phyloP scores from a whole-genome alignment of 2,329 filamentous ascomycete genomes.

The Claviceps fusiformis region DNA sequence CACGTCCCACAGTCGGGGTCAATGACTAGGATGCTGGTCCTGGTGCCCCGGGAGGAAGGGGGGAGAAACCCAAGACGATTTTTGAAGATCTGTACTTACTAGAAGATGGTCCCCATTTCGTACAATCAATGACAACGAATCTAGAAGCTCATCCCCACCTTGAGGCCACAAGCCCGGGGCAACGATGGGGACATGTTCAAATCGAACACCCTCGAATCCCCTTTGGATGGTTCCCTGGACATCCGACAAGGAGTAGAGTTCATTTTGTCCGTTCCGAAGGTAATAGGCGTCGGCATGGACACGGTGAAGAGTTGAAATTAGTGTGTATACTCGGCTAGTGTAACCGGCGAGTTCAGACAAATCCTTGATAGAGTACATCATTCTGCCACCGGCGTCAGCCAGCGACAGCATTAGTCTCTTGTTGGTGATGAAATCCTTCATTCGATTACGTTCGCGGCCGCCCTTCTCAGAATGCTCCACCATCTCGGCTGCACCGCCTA shows the following conservation, averaged over 20 bases:
- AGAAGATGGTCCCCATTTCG: slow-evolving; percentile 84
- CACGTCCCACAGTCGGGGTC: not conserved
- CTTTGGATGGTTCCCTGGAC: slow-evolving; percentile 88
- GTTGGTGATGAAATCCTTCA: slow-evolving; percentile 99
- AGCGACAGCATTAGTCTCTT: slow-evolving; percentile 96
- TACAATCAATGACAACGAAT: slow-evolving; percentile 78
- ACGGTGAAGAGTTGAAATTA: slow-evolving; percentile 87
- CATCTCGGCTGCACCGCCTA: slow-evolving; percentile 60
- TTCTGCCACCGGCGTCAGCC: slow-evolving; percentile 86
- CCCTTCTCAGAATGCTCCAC: slow-evolving; percentile 34
- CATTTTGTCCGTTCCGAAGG: slow-evolving; percentile 49
- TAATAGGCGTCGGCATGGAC: slow-evolving; percentile 86
- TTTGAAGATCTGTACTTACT: slow-evolving; percentile 21
- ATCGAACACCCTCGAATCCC: slow-evolving; percentile 84
- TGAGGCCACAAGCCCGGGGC: slow-evolving; percentile 79
- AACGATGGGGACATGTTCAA: slow-evolving; percentile 87
- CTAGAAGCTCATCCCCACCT: slow-evolving; percentile 82
- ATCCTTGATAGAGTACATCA: slow-evolving; percentile 99
- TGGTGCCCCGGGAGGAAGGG: not conserved
- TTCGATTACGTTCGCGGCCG: slow-evolving; percentile 65
- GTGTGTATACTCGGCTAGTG: slow-evolving; percentile 87
- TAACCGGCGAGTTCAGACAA: slow-evolving; percentile 90
- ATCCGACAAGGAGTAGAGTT: slow-evolving; percentile 80
- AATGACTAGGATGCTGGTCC: not conserved
- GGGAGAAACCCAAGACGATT: not conserved